A percentile compares a stretch with the other conserved stretches of the same genome.
Evolutionary conservation across 2,329 filamentous ascomycete genomes (phyloP).

Genomic region (Salinomyces thailandicus): DNA sequence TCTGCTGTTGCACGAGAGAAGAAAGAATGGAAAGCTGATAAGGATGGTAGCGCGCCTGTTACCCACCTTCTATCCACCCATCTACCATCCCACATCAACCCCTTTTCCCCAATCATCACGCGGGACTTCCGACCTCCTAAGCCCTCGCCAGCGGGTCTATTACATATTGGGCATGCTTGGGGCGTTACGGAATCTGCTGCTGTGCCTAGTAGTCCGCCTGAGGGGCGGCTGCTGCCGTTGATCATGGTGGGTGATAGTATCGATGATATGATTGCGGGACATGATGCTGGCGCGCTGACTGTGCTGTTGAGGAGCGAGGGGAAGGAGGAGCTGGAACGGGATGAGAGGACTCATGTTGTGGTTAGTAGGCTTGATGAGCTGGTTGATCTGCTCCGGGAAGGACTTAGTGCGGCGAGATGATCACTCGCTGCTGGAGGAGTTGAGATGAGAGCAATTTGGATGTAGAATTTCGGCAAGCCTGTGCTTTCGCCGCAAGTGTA

Average conservation of each 20-base stretch:
- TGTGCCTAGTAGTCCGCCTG: conserved; percentile 19
- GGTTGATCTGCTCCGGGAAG: conserved; percentile 18
- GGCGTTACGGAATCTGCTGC: conserved; percentile 35
- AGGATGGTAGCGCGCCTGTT: conserved; percentile 55
- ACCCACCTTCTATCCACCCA: conserved; percentile 65
- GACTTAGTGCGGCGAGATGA: conserved; percentile 5
- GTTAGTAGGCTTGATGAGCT: conserved; percentile 25
- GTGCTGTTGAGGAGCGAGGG: conserved; percentile 53
- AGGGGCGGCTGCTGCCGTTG: conserved; percentile 23
- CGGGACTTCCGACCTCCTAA: conserved; percentile 76
- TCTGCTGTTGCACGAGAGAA: too few relatives aligned
- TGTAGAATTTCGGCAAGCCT: too few relatives aligned
- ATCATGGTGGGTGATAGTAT: conserved; percentile 56
- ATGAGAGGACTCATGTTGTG: conserved; percentile 25
- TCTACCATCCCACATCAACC: conserved; percentile 46
- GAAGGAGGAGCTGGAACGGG: conserved; percentile 26
- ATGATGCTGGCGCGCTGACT: conserved; percentile 73
- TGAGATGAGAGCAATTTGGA: too few relatives aligned
- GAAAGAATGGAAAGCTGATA: too few relatives aligned
- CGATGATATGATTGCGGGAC: conserved; percentile 86
- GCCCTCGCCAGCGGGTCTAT: conserved; percentile 74
- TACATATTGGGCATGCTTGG: conserved; percentile 76
- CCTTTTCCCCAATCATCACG: conserved; percentile 71
- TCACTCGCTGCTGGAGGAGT: neutral
- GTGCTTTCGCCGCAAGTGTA: too few relatives aligned